Evolutionary conservation across 345 rosid species (phyloP), one percentile per base, ranked within the genome.

Genomic region (Noccaea bulbosa): DNA sequence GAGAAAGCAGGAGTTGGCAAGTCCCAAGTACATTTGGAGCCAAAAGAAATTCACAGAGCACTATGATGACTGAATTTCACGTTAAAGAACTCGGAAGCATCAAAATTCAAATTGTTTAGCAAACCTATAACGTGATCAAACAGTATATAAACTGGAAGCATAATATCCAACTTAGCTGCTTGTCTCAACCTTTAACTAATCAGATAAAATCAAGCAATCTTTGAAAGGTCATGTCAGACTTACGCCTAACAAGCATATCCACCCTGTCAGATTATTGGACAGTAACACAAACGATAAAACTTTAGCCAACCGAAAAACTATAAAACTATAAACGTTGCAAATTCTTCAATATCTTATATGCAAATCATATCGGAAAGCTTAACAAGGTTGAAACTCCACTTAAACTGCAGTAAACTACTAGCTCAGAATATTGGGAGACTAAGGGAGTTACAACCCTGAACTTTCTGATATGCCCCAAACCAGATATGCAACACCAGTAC

Each of bases 331-430:
- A 33, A 35, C 32, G 12, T 5, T 17, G 33, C 14, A 45, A 44
- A 35, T 22, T 44, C 55, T 41, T 17, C 11, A 27, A 50, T 22
- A 53, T 44, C 33, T 46, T 44, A 24, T 39, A 63, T 34, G 64
- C 47, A 45, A 27, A 56, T 44, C 48, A 52, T 62, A 10, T 16
- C 5, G 3, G 14, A 60, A 47, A 24, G 64, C 54, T 44, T 34
- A 54, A 17, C 20, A 14, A 59, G 33, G 33, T 70, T 59, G 11
- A 49, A 49, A 47, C 27, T 54, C 57, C 33, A 70, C 49, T 11
- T 69, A 70, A 71, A 9, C 16, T 27, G 37, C 33, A 53, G 12
- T 33, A 52, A 30, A 52, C 53, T 50, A 32, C 43, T 17, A 44
- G n/a, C 33, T 24, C 10, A 2, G n/a, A 58, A 16, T 20, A 55